These are phyloP conservation scores for Balakata baccata DNA, from an alignment of 345 rosid species.

Conservation along the genomic window DNA sequence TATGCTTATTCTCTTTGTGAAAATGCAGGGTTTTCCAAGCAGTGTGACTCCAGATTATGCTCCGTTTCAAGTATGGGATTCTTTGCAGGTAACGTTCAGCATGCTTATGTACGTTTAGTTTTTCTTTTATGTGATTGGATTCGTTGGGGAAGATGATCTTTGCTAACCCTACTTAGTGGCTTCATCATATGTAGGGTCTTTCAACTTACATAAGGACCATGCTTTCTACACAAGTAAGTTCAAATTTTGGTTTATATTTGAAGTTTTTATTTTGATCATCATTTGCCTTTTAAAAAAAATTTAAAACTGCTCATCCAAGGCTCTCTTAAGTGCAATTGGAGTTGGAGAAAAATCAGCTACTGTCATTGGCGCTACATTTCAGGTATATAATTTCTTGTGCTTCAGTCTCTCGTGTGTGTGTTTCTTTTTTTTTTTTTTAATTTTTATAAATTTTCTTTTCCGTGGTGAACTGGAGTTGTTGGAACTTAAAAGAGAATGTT, in stretches of 20 bases:
- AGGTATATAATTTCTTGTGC: constrained; percentile 37
- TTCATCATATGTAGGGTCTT: constrained; percentile 53
- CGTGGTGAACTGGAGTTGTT: not conserved
- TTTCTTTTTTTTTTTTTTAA: too few relatives aligned
- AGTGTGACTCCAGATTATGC: constrained; percentile 88
- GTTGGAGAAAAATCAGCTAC: constrained; percentile 97
- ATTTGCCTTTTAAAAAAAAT: not conserved
- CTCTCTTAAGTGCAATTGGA: constrained; percentile 89
- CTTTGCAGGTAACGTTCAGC: constrained; percentile 58
- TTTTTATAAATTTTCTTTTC: not conserved
- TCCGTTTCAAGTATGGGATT: constrained; percentile 90
- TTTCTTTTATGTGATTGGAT: not conserved
- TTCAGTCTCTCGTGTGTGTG: not conserved
- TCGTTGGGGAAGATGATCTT: not conserved
- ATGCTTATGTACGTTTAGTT: constrained; percentile 4
- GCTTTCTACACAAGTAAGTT: constrained; percentile 90
- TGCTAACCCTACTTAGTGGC: not conserved
- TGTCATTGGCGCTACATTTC: constrained; percentile 91
- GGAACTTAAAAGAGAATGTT: not conserved
- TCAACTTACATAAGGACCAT: constrained; percentile 89
- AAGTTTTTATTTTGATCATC: not conserved
- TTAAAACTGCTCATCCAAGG: constrained; percentile 37
- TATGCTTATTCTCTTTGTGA: not conserved
- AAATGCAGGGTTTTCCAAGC: constrained; percentile 72
- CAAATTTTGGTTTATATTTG: not conserved